Conservation (phyloP, 2,329 filamentous ascomycete genomes). For the Colletotrichum ledebouriae region DNA sequence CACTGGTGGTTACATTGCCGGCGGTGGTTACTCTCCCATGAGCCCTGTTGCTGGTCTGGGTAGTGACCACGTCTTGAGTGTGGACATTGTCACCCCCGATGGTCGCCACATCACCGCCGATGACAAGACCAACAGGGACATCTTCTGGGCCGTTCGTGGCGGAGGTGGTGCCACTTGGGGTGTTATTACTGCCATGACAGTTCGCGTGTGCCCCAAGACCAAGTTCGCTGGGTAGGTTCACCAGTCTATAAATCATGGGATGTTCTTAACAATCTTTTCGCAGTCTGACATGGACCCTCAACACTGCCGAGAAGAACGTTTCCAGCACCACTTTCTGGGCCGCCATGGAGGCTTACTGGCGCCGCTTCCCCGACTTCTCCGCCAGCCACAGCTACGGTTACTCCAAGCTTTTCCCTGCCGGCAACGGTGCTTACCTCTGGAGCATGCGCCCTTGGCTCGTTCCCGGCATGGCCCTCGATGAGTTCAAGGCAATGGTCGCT, state of each 20-base stretch:
- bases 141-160: conserved; percentile 65
- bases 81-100: conserved; percentile 61
- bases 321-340: conserved; percentile 50
- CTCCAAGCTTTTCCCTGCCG: conserved; percentile 41
- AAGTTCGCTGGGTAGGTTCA: conserved; percentile 43
- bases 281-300: conserved; percentile 45
- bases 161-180: conserved; percentile 61
- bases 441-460: conserved; percentile 53
- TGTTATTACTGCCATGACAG: conserved; percentile 56
- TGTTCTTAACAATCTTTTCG: too few relatives aligned
- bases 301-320: conserved; percentile 47
- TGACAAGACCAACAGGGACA: conserved; percentile 57
- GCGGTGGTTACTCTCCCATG: conserved; percentile 65
- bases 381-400: conserved; percentile 49
- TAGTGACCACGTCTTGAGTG: conserved; percentile 64
- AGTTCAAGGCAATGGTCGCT: conserved; percentile 51
- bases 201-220: conserved; percentile 52
- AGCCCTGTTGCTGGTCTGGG: conserved; percentile 57
- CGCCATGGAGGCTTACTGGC: conserved; percentile 51
- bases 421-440: conserved; percentile 46
- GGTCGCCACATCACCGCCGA: conserved; percentile 58
- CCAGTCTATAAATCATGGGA: too few relatives aligned
- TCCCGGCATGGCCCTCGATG: conserved; percentile 50
- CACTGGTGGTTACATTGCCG: conserved; percentile 49
- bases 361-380: conserved; percentile 49